Conservation (phyloP, 2,329 filamentous ascomycete genomes). For the Paecilomyces formosus region DNA sequence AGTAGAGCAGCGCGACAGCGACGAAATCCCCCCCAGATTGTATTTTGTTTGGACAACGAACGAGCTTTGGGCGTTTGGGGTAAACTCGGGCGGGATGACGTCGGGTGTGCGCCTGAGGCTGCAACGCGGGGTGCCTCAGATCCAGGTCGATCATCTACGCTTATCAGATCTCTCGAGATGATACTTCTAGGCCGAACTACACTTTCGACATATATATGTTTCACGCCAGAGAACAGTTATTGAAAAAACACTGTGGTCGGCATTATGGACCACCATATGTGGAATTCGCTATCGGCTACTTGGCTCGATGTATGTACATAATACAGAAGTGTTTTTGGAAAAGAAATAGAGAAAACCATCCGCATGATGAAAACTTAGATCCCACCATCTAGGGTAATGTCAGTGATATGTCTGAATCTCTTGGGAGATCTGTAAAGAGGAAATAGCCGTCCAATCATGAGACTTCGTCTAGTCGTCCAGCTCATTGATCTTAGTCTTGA, state of each 20-base stretch:
- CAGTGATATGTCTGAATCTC: conserved; percentile 1
- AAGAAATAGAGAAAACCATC: conserved; percentile 1
- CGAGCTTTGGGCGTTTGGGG: neutral
- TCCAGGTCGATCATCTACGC: neutral
- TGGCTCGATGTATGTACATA: neutral
- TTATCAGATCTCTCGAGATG: too few relatives aligned
- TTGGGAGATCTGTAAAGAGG: neutral
- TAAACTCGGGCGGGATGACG: neutral
- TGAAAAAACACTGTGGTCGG: neutral
- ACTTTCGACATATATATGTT: too few relatives aligned
- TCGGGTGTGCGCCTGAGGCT: neutral
- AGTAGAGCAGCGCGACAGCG: neutral
- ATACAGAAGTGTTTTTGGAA: conserved; percentile 1
- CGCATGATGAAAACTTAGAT: neutral
- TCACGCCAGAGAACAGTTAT: neutral
- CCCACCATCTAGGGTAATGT: neutral
- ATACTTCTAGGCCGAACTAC: too few relatives aligned
- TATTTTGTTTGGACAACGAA: conserved; percentile 1
- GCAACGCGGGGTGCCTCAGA: neutral
- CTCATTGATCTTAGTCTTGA: conserved; percentile 36
- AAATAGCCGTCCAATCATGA: neutral
- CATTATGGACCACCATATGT: neutral
- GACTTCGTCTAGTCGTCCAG: conserved; percentile 20
- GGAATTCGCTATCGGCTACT: neutral
- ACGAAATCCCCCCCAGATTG: neutral